A percentile compares a stretch with the other conserved stretches of the same genome.
Evolutionary conservation across 768 basidiomycete genomes (phyloP).

Genomic region (Amanita pseudoporphyria): DNA sequence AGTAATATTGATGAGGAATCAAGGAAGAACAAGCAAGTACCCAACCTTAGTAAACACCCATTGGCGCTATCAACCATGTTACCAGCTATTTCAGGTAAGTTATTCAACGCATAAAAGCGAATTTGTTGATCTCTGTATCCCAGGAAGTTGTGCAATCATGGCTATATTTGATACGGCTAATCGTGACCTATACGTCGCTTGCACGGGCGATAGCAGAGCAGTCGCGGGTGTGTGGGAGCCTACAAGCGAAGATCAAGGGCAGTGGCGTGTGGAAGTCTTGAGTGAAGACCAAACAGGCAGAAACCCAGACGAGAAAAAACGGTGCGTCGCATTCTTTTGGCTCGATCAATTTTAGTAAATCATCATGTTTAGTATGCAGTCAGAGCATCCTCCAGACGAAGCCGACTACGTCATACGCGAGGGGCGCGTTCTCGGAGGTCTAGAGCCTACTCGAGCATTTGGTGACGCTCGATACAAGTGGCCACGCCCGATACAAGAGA

Average conservation of each 20-base stretch:
- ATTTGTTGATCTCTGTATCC: conserved; percentile 9
- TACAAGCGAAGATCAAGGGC: conserved; percentile 49
- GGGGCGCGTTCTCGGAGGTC: conserved; percentile 79
- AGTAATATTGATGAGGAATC: conserved; percentile 42
- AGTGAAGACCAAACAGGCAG: conserved; percentile 95
- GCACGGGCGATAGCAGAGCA: conserved; percentile 89
- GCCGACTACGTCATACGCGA: conserved; percentile 60
- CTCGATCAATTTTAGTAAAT: background rate
- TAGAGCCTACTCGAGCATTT: conserved; percentile 83
- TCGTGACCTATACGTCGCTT: conserved; percentile 80
- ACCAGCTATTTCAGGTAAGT: conserved; percentile 70
- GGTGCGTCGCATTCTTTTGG: conserved; percentile 36
- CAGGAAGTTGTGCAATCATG: conserved; percentile 87
- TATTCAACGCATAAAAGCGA: conserved; percentile 6
- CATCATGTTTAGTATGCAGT: conserved; percentile 47
- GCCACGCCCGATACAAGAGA: conserved; percentile 61
- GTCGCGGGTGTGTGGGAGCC: conserved; percentile 91
- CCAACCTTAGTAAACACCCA: conserved; percentile 63
- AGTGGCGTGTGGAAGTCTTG: conserved; percentile 90
- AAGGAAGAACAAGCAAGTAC: conserved; percentile 40
- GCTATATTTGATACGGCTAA: conserved; percentile 81
- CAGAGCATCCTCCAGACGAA: conserved; percentile 78
- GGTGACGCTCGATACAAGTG: conserved; percentile 90
- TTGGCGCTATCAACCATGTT: conserved; percentile 63
- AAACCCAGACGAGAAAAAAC: conserved; percentile 73